Evolutionary conservation across 1,284 basidiomycete species (phyloP).

Genomic region (Porogramme epimiltina): DNA sequence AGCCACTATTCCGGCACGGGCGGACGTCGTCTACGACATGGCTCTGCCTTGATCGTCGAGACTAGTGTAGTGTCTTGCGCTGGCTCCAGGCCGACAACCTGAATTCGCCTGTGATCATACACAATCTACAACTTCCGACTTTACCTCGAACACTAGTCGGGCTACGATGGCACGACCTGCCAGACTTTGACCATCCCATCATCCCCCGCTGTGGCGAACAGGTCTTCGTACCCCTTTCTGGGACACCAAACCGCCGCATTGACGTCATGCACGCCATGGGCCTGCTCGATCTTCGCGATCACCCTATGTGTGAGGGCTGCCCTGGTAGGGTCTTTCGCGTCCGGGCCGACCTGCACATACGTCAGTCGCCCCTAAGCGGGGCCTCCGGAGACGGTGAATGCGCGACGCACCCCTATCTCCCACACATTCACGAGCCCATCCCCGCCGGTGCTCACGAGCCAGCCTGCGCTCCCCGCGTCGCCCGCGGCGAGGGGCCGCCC

Average conservation of each 20-base stretch:
- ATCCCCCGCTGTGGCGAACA: constrained; percentile 81
- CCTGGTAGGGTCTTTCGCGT: constrained; percentile 24
- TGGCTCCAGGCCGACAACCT: too few species aligned
- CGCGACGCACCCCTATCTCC: constrained; percentile 59
- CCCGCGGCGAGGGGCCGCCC: constrained; percentile 24
- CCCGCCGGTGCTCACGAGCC: constrained; percentile 74
- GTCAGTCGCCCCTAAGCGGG: not conserved
- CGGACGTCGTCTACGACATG: too few species aligned
- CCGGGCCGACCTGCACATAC: constrained; percentile 17
- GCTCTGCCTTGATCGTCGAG: too few species aligned
- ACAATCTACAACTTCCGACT: not conserved
- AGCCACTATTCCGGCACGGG: too few species aligned
- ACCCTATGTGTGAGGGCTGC: constrained; percentile 41
- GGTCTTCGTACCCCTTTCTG: constrained; percentile 53
- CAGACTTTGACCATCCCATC: constrained; percentile 77
- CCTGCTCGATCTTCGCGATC: constrained; percentile 52
- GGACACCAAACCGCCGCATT: constrained; percentile 83
- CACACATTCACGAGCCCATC: constrained; percentile 80
- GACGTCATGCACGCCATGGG: constrained; percentile 78
- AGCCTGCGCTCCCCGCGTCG: constrained; percentile 54
- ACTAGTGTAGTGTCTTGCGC: too few species aligned
- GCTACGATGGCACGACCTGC: constrained; percentile 34
- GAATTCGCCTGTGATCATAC: not conserved
- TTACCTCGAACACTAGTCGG: not conserved
- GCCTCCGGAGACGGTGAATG: not conserved